Base-by-base conservation (phyloP, 2,329 filamentous ascomycete species). In the Aspergillus aculeatus region DNA sequence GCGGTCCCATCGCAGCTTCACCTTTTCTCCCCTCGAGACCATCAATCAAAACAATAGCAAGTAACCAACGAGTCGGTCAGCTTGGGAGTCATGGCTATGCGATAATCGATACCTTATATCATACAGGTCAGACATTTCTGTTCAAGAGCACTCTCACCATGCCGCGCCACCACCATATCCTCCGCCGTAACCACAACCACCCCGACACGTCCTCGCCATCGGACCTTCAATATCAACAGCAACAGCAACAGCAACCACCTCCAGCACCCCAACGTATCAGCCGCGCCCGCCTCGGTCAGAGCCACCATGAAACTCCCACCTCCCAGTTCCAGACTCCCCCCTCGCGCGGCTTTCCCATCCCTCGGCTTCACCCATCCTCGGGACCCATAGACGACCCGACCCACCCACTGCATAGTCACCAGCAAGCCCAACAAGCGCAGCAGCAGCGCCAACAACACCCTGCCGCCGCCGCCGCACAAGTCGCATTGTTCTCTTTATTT, bases 251-350 rank as follows among this genome's bases (percentile, higher is more conserved):
- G 44, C 55, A 51, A 49, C 48, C 49, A 26, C 58, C 50, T 38
- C 60, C 58, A 44, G 52, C 49, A 54, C 62, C 51, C 54, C 55
- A 48, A 35, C 66, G 32, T 61, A 61, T 24, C 60, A 53, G 35
- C 50, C 50, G 57, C 56, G 35, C 57, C 26, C 57, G 57, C 57
- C 57, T 63, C 32, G 58, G 58, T 52, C 62, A 66, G 12, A 12
- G 14, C 58, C 62, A 56, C 51, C 38, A 44, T 44, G 38, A 44
- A 16, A 16, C n/a, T 9, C n/a, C 38, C 14, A n/a, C 38, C 14
- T 55, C 61, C 7, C 72, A 75, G 57, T 75, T 72, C 54, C 71
- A 73, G 19, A 75, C 72, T 10, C 72, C 72, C 10, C 71, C 72
- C 1, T 63, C 71, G 10, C 67, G 68, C 31, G 66, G 64, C n/a